Evolutionary conservation across 2,329 filamentous ascomycete species (phyloP).

Genomic region (Aspergillus bombycis): DNA sequence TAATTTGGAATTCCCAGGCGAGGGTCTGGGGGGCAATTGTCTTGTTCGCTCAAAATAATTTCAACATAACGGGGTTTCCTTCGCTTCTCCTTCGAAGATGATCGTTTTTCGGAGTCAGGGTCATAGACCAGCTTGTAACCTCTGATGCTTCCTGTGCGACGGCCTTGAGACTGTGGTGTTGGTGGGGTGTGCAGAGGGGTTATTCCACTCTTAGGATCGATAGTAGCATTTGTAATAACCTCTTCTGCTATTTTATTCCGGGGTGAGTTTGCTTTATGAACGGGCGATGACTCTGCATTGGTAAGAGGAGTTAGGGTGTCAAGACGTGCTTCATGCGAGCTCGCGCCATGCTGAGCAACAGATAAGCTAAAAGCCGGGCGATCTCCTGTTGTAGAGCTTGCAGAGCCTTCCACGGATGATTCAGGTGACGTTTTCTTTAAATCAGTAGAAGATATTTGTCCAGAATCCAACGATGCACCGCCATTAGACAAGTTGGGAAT

Average conservation of each 20-base stretch:
- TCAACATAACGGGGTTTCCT: constrained; percentile 57
- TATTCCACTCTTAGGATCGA: constrained; percentile 35
- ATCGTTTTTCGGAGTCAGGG: constrained; percentile 63
- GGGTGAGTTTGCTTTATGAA: constrained; percentile 60
- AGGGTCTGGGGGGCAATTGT: constrained; percentile 74
- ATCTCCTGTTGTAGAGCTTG: constrained; percentile 71
- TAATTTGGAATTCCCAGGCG: constrained; percentile 71
- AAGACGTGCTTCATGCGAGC: constrained; percentile 55
- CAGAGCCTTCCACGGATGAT: constrained; percentile 70
- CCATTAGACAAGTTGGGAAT: constrained; percentile 18
- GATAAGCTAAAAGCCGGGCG: constrained; percentile 72
- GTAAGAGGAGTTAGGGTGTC: constrained; percentile 67
- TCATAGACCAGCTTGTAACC: constrained; percentile 65
- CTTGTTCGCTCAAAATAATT: constrained; percentile 58
- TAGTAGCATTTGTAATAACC: constrained; percentile 28
- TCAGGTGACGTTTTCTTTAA: constrained; percentile 21
- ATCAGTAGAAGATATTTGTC: constrained; percentile 18
- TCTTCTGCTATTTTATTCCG: constrained; percentile 45
- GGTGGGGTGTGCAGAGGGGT: constrained; percentile 49
- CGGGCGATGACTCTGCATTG: constrained; percentile 67
- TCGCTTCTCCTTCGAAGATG: constrained; percentile 58
- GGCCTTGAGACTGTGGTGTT: constrained; percentile 53
- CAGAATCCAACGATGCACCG: constrained; percentile 18
- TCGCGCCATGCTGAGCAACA: constrained; percentile 55
- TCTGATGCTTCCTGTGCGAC: constrained; percentile 55